phyloP scores from a whole-genome alignment of 768 basidiomycete genomes.

The Podaxis carcinomalis region DNA sequence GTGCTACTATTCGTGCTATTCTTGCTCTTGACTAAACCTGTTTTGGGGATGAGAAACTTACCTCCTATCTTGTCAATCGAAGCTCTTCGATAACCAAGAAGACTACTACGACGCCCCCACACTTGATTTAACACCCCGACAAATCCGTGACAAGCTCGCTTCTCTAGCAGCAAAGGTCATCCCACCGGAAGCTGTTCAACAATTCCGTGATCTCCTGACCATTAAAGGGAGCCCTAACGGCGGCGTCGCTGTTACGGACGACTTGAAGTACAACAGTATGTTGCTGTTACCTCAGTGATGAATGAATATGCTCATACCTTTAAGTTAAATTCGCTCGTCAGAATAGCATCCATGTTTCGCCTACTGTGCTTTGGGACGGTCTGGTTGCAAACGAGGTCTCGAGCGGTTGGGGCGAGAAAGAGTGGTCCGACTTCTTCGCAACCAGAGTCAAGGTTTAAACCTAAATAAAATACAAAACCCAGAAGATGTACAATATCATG shows the following conservation, averaged over 20 bases:
- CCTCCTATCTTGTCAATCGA: neutral
- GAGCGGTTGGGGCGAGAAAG: constrained; percentile 75
- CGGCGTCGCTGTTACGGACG: constrained; percentile 77
- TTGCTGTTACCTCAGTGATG: constrained; percentile 9
- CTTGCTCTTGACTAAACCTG: neutral
- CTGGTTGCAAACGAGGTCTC: constrained; percentile 67
- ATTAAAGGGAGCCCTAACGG: constrained; percentile 69
- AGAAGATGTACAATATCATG: neutral
- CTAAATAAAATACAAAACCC: neutral
- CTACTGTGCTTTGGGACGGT: constrained; percentile 77
- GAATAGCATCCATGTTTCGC: constrained; percentile 90
- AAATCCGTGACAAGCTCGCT: constrained; percentile 74
- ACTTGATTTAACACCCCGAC: constrained; percentile 58
- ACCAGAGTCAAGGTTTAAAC: constrained; percentile 45
- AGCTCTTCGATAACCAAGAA: constrained; percentile 75
- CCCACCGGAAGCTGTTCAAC: constrained; percentile 41
- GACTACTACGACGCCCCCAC: constrained; percentile 80
- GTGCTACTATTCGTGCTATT: neutral
- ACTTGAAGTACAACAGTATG: constrained; percentile 87
- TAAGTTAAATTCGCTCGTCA: constrained; percentile 88
- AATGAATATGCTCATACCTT: neutral
- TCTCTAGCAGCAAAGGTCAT: constrained; percentile 52
- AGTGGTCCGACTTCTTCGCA: constrained; percentile 76
- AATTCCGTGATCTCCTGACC: constrained; percentile 58
- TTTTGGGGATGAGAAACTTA: neutral